Evolutionary conservation across 768 basidiomycete genomes (phyloP).

Genomic region (Amanita rimosa): DNA sequence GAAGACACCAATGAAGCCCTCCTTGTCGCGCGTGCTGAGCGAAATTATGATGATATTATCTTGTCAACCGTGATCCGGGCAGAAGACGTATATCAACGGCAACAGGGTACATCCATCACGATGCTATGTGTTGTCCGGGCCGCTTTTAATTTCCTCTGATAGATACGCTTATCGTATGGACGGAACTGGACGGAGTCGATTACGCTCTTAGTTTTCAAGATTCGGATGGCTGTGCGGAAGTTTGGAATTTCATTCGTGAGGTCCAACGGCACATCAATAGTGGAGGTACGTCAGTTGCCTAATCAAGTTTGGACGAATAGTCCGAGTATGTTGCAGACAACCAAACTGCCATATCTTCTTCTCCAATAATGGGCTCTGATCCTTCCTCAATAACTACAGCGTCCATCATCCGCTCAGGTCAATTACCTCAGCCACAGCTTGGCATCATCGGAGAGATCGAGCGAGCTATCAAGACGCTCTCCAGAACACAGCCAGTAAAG

Average conservation of each 20-base stretch:
- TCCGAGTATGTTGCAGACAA: constrained; percentile 27
- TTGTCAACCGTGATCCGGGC: constrained; percentile 72
- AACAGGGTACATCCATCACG: constrained; percentile 52
- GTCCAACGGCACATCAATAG: constrained; percentile 77
- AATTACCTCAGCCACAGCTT: constrained; percentile 65
- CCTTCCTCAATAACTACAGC: constrained; percentile 42
- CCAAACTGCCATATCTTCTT: constrained; percentile 39
- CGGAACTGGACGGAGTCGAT: constrained; percentile 88
- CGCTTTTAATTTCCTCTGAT: neutral
- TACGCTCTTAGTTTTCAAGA: constrained; percentile 97
- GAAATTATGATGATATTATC: constrained; percentile 59
- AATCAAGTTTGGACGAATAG: constrained; percentile 1
- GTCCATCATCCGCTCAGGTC: constrained; percentile 58
- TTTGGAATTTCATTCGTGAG: constrained; percentile 94
- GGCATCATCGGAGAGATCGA: constrained; percentile 77
- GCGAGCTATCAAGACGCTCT: constrained; percentile 60
- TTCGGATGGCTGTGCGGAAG: constrained; percentile 87
- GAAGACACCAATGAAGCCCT: constrained; percentile 67
- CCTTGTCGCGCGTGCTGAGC: constrained; percentile 76
- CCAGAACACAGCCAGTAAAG: constrained; percentile 61
- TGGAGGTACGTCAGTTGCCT: constrained; percentile 32
- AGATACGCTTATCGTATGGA: constrained; percentile 99
- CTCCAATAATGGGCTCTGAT: constrained; percentile 49
- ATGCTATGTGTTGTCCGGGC: constrained; percentile 9
- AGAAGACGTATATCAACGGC: constrained; percentile 78